A percentile compares a stretch with the other conserved stretches of the same genome.
Conservation (phyloP, 2,329 filamentous ascomycete genomes). For the Talaromyces sp. region DNA sequence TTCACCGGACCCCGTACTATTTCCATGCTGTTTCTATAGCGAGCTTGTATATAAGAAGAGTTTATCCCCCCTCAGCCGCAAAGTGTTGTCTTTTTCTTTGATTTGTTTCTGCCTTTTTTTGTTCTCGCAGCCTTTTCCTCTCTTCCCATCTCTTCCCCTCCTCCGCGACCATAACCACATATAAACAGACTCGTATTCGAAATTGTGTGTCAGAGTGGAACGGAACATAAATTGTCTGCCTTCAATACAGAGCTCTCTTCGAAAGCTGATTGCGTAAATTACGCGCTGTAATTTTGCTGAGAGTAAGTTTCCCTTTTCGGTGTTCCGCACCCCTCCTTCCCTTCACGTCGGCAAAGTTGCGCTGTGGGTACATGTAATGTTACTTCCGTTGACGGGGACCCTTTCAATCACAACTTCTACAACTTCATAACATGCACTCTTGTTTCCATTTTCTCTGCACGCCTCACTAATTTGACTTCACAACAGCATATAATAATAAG, state of each 20-base stretch:
- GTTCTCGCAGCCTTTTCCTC: not conserved
- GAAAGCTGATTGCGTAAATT: not conserved
- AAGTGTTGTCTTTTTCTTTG: not conserved
- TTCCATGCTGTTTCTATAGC: not conserved
- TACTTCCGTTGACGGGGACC: slow-evolving; percentile 7
- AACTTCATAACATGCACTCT: not conserved
- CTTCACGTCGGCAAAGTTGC: not conserved
- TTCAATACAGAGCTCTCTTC: not conserved
- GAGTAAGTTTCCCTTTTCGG: slow-evolving; percentile 4
- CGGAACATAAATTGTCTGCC: not conserved
- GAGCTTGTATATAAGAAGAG: not conserved
- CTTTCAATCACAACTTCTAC: not conserved
- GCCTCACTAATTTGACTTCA: not conserved
- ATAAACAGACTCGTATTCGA: not conserved
- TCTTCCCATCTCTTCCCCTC: not conserved
- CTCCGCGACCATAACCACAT: not conserved
- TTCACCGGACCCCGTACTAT: not conserved
- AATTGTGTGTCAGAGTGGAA: not conserved
- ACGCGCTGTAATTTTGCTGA: not conserved
- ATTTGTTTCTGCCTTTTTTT: not conserved
- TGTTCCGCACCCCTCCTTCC: not conserved
- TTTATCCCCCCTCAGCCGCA: not conserved
- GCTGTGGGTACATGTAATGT: slow-evolving; percentile 7
- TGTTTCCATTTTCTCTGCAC: not conserved
- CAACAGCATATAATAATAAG: not conserved